Evolutionary conservation across 2,329 filamentous ascomycete genomes (phyloP), one percentile per base, ranked within the genome.

Genomic region (Colletotrichum sp.): DNA sequence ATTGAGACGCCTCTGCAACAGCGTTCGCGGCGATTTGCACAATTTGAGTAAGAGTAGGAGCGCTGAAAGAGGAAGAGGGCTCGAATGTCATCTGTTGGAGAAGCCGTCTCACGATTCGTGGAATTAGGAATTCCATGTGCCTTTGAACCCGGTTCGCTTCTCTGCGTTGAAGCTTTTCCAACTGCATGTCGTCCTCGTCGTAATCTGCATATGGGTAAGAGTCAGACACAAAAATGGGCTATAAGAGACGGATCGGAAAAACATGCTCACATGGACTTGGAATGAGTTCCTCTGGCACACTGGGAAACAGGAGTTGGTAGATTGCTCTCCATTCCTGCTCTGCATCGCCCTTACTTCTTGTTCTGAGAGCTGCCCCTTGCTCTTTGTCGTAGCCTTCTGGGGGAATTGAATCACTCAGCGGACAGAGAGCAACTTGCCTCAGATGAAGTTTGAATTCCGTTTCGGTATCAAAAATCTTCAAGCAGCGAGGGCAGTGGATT

Each of bases 271-370:
- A 49, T n/a, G 39, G 39, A 13, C 44, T 49, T 0, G 44, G 44
- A 7, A 12, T 21, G 18, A 21, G 10, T 0, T 49, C 44, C 0
- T 49, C 44, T 4, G 2, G 5, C 18, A 13, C 44, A 7, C 3
- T 2, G 44, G 44, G 44, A 49, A 49, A 49, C 44, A 49, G 0
- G 2, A 49, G 9, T 0, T 1, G 0, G 10, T 49, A 49, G 2
- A 49, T 49, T 0, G 44, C 9, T 1, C 0, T 6, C 44, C 44
- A 21, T 6, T 49, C 44, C 0, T 0, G 6, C 10, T 21, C 44
- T 0, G 18, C 3, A 13, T 21, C 12, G 9, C 44, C 44, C n/a
- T 0, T 49, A 0, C 3, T 49, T 12, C 44, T 3, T 21, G 2
- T 12, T 12, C 39, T 10, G 18, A 49, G 44, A 2, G 44, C 18